Evolutionary conservation across 2,329 filamentous ascomycete species (phyloP).

Genomic region (Lachnellula occidentalis): DNA sequence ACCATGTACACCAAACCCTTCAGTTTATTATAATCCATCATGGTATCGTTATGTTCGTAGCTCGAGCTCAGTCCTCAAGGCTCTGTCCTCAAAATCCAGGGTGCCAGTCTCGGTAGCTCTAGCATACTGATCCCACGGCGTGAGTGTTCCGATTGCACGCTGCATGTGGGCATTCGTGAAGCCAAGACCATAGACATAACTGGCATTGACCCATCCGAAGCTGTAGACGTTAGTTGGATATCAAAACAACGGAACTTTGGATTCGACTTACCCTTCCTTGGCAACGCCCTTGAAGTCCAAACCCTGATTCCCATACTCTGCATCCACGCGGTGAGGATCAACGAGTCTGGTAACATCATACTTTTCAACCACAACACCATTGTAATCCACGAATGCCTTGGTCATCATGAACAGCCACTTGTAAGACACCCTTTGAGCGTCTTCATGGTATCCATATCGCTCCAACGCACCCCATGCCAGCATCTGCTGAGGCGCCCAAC

Average conservation of each 20-base stretch:
- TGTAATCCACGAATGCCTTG: constrained; percentile 97
- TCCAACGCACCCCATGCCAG: constrained; percentile 91
- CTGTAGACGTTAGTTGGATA: constrained; percentile 42
- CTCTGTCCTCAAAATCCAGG: too few relatives aligned
- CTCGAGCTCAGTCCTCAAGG: neutral
- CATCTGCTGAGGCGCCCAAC: constrained; percentile 98
- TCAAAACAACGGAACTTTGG: neutral
- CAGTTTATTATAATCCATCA: neutral
- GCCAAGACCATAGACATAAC: constrained; percentile 88
- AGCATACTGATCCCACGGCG: constrained; percentile 48
- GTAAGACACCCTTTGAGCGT: constrained; percentile 85
- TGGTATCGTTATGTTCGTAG: neutral
- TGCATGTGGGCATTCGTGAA: constrained; percentile 86
- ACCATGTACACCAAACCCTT: too few relatives aligned
- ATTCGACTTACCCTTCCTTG: constrained; percentile 76
- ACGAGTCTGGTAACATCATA: constrained; percentile 91
- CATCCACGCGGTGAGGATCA: constrained; percentile 89
- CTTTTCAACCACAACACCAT: constrained; percentile 97
- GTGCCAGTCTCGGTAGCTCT: constrained; percentile 9
- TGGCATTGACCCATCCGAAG: constrained; percentile 98
- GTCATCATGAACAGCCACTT: constrained; percentile 99
- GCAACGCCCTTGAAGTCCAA: constrained; percentile 92
- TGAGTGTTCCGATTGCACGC: constrained; percentile 81
- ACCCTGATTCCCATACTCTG: constrained; percentile 97
- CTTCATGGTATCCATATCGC: constrained; percentile 85